Base-by-base conservation (phyloP, 140 eudicot genomes). In the Oenanthe javanica region DNA sequence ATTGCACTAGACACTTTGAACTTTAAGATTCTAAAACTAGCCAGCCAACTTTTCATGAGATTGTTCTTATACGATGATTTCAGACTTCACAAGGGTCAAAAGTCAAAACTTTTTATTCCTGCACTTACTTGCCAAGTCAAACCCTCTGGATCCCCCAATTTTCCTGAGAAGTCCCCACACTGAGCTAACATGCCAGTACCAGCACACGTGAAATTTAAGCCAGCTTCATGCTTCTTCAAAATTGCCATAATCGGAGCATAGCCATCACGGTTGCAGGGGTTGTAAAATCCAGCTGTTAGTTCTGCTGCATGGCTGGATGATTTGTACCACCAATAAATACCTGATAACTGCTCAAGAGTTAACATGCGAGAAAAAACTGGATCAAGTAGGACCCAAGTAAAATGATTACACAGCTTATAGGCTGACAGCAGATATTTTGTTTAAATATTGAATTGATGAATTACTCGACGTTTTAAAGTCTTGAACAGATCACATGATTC, bases 281-380 rank as follows among this genome's bases (percentile, higher is more conserved):
- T 96, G 85, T 96, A 96, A 85, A 87, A 86, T 57, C 99, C 99
- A 63, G 98, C 94, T 47, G 98, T 93, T 64, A 96, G 86, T 85
- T 96, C 99, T 42, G 99, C 92, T 63, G 98, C 99, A 88, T 96
- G 99, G 85, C 99, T 93, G 67, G 91, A 73, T 46, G 98, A 93
- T 87, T 93, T 96, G 87, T 93, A 96, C 99, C 99, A 96, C 97
- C 99, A 96, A 84, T 89, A 90, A 50, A 89, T 83, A 79, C 97
- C 89, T 80, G 97, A 78, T 78, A 96, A 83, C 99, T 96, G 93
- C 85, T 76, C 84, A 77, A 47, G 75, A 79, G 76, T 77, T 77
- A 67, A 87, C 61, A 74, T 74, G 81, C 50, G 38, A 48, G 46
- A 79, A 71, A 3, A 38, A 21, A 45, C 46, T 27, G 14, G 57